Base-by-base conservation (phyloP, 176 grass and related monocot species). In the Elymus sibiricus region DNA sequence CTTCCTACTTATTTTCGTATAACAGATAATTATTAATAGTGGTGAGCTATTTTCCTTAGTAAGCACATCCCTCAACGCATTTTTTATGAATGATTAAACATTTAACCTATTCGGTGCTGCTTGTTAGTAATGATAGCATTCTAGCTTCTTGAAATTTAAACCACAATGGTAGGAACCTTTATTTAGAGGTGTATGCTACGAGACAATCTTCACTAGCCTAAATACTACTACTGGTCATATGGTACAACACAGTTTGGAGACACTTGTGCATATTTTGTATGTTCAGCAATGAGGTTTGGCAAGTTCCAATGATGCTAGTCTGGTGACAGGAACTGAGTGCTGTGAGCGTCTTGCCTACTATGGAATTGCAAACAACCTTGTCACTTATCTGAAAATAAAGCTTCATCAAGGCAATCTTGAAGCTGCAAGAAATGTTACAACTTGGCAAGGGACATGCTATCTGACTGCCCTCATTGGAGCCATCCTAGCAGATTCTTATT, bases 361-460 rank as follows among this genome's bases (percentile, higher is more conserved):
- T 31, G 96, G 96, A 79, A 95, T 98, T 83, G 79, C 90, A 15
- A 94, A 62, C 69, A 98, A 93, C 47, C 78, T 98, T 16, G 86
- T 98, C 16, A 95, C 88, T 88, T 98, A 95, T 87, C 75, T 98
- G 32, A 95, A 84, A 85, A 78, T 73, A 38, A 89, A 87, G 31
- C 90, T 95, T 72, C 93, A 90, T 90, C 85, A 95, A 84, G 81
- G 88, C 39, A 98, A 98, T 90, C 86, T 88, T 6, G 81, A 87
- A 68, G 93, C 96, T 82, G 96, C 96, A 53, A 90, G 93, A 90
- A 89, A 84, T 88, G 90, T 98, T 71, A 94, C 79, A 24, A 98
- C 90, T 81, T 95, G 96, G 96, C 86, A 89, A 82, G 96, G 93
- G 69, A 98, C 96, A 83, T 98, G 96, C 88, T 98, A 98, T 72